phyloP scores from a whole-genome alignment of 2,329 filamentous ascomycete species.

The Fusarium luffae region DNA sequence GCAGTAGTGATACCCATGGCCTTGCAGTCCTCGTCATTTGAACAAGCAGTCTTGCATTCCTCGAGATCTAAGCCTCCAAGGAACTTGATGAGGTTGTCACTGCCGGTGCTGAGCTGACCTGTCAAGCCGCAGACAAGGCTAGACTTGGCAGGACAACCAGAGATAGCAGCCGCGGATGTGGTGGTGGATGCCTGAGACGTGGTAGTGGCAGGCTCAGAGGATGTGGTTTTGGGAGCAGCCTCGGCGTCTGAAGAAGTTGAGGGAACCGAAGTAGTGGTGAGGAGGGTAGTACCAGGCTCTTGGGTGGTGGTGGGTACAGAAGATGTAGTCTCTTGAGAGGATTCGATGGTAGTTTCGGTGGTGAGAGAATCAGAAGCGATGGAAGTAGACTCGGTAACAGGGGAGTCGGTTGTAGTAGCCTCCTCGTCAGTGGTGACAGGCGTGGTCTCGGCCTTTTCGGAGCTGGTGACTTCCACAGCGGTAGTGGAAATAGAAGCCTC shows the following conservation, averaged over 20 bases:
- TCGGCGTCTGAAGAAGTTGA: background rate
- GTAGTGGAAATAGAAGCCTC: constrained; percentile 4
- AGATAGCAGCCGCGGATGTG: constrained; percentile 8
- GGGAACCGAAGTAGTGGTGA: constrained; percentile 9
- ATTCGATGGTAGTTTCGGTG: background rate
- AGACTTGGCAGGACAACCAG: constrained; percentile 9
- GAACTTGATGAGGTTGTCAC: background rate
- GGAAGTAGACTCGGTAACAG: background rate
- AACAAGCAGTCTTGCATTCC: constrained; percentile 17
- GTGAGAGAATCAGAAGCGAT: background rate
- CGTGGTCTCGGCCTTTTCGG: constrained; percentile 7
- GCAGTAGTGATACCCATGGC: constrained; percentile 20
- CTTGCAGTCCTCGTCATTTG: constrained; percentile 5
- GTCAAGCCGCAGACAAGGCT: constrained; percentile 20
- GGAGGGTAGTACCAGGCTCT: background rate
- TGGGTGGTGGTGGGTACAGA: background rate
- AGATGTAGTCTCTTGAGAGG: constrained; percentile 2
- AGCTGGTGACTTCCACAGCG: constrained; percentile 2
- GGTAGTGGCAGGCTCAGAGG: constrained; percentile 5
- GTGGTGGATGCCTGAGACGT: constrained; percentile 22
- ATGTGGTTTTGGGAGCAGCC: constrained; percentile 1
- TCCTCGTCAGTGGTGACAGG: constrained; percentile 4
- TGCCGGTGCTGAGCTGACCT: background rate
- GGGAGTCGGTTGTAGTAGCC: background rate
- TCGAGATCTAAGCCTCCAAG: background rate